Base-by-base conservation (phyloP, 1,284 basidiomycete genomes). In the Moesziomyces globuligerus region DNA sequence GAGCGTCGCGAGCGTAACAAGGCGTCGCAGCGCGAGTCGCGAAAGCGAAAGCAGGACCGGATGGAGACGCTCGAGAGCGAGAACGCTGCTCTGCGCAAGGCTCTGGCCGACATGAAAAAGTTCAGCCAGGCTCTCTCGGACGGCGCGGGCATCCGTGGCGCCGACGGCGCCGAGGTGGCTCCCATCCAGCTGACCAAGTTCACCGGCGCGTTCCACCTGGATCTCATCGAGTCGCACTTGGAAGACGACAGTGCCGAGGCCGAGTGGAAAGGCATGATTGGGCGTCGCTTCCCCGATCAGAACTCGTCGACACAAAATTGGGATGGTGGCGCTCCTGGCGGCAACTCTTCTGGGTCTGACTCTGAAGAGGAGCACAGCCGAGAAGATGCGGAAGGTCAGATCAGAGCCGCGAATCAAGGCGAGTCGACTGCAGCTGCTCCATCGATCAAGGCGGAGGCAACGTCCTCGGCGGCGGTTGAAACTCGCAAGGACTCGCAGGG, bases 1-100 rank as follows among this genome's bases (percentile, higher is more conserved):
- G 69, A 72, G 40, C 49, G 69, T 32, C 58, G 69, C 32, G 69
- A 72, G 38, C 58, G 69, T 2, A 72, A 72, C 55, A 72, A 72
- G 48, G 69, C 69, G 0, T 72, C 69, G 6, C 69, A 72, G 34
- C 50, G 69, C 52, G 69, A 72, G 40, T 72, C 69, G 6, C 69
- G 69, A 26, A 67, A 64, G 43, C 62, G 69, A n/a, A 67, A 67
- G 52, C 69, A 72, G 45, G 59, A 62, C 28, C 62, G 64, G 5
- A 48, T 72, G 25, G 64, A 72, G 39, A 72, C 58, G 36, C 64
- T 72, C 4, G 69, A 72, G 39, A 43, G 25, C 55, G 69, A 72
- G 42, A 72, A 72, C 10, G 58, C 55, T 1, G 51, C 69, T 18
- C 64, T 72, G n/a, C 53, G 69, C n/a, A 67, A 72, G 43, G 69